Base-by-base conservation (phyloP, 108 stramenopile species). In the Skeletonema grethae region DNA sequence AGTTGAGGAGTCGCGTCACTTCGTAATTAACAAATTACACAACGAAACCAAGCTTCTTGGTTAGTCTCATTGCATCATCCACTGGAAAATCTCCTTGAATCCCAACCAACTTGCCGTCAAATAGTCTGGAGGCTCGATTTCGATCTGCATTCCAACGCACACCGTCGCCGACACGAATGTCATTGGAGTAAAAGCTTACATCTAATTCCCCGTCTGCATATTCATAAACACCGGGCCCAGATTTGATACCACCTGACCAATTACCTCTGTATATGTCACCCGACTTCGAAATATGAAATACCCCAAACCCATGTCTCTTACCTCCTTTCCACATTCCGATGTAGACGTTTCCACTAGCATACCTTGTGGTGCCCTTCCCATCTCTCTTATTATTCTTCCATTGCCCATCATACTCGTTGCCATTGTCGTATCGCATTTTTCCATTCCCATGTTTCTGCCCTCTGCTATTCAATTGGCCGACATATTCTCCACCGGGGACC, bases 371-470 rank as follows among this genome's bases (percentile, higher is more conserved):
- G 22, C 83, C 83, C 36, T 69, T 25, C 11, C 83, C 83, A 36
- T 82, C 38, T 28, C 72, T 63, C 68, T 82, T 81, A 56, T 76
- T 70, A 46, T 65, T 36, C 60, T 38, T 38, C 76, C 76, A 84
- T 32, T 73, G 41, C 18, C 82, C 82, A 2, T 57, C 71, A 50
- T 81, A 81, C 34, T 61, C 69, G 46, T 72, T 70, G 5, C 75
- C 79, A 16, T 63, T 64, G 43, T 75, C 60, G 24, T 76, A 76
- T 30, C 34, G 39, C 20, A 73, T 41, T 8, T 28, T 69, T 2
- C 80, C 80, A 10, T 57, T 34, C 64, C 83, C 83, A 15, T 76
- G 48, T 15, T 61, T 24, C 20, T 56, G 58, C 20, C 70, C 68
- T 34, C 61, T 30, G 30, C 11, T 38, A 69, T 76, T 76, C 29